Conservation (phyloP, 176 grass and related monocot species). For the Cenchrus americanus region DNA sequence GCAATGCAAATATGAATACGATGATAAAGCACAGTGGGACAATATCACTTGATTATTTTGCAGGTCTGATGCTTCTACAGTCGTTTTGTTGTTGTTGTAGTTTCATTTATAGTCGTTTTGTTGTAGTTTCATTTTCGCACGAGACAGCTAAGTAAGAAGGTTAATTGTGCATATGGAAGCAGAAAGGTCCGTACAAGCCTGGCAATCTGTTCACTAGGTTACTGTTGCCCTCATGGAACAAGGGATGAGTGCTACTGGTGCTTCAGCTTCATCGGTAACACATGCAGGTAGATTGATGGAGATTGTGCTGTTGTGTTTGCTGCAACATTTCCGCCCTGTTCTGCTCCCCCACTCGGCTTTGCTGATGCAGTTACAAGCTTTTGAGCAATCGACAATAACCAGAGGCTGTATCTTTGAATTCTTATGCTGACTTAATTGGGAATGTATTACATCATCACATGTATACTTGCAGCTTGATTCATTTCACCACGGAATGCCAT, state of each 20-base stretch:
- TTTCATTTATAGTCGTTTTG: not conserved
- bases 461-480: not conserved
- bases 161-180: not conserved
- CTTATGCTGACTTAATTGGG: not conserved
- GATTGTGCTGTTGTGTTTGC: not conserved
- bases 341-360: not conserved
- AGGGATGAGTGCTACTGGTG: not conserved
- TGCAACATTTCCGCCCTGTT: not conserved
- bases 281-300: not conserved
- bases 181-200: not conserved
- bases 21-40: not conserved
- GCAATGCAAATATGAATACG: too few species aligned
- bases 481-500: not conserved
- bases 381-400: not conserved
- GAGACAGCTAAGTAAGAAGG: not conserved
- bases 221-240: not conserved
- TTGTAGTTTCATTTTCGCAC: not conserved
- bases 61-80: not conserved
- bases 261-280: not conserved
- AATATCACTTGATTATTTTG: not conserved
- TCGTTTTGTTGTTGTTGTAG: not conserved
- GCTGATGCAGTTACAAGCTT: not conserved
- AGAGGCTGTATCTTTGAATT: not conserved
- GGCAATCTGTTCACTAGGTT: not conserved
- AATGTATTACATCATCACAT: not conserved